Evolutionary conservation across 1,139 yeast genomes (phyloP), one percentile per base, ranked within the genome.

Genomic region (Keqinozyma sinolaborantium): DNA sequence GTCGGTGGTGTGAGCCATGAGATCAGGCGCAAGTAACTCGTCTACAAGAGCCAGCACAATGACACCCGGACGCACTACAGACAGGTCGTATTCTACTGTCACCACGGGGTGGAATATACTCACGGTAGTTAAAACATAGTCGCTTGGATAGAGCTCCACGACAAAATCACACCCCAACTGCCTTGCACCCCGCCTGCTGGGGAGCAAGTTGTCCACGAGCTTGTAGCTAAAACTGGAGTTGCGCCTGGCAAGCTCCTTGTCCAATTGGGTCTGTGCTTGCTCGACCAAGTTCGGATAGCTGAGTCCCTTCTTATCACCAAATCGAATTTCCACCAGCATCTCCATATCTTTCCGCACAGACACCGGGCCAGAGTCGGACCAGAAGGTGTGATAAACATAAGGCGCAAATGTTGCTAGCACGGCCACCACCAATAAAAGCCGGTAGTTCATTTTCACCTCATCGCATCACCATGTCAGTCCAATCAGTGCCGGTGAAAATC

Each of bases 211-310:
- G 33, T 58, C 60, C 16, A 51, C 41, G 13, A 59, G 26, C 16
- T 38, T 32, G 10, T 58, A 37, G 8, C 15, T 14, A 12, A 32
- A 30, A 3, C 12, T 24, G 16, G 28, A 9, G 13, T 20, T 13
- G 40, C 19, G 11, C 30, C 26, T 7, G 12, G 20, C 24, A 51
- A 31, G 13, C 33, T 53, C 60, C 4, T 33, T 21, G 29, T 64
- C 58, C 1, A 72, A 34, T 44, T 75, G 79, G 2, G 58, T 35
- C 31, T 64, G 68, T 0, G 69, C 43, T 1, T 79, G 75, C 16
- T 51, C 50, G 1, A 56, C 56, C 23, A 74, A 48, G 44, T 76
- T 80, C 0, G 79, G 79, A 31, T 75, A 65, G 6, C 42, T 38
- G 38, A 73, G 63, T 2, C 70, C 68, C n/a, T n/a, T n/a, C 10